Evolutionary conservation across 306 rosid genomes (phyloP), one percentile per base, ranked within the genome.

Genomic region (Alnus rubra): DNA sequence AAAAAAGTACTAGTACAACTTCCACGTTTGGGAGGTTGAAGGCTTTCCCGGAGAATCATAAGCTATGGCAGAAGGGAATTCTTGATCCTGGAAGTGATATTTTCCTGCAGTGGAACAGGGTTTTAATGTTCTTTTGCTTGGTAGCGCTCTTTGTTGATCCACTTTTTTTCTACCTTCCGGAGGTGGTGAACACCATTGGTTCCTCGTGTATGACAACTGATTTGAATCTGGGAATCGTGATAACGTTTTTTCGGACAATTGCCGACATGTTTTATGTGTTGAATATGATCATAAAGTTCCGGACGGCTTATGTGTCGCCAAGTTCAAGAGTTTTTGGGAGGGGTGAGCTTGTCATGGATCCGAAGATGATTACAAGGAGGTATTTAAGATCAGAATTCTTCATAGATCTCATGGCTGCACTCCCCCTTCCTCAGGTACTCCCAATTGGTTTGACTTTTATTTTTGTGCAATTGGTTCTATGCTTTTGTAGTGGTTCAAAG

Each of bases 381-480:
- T 92, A 94, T 75, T 69, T 92, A 82, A 87, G 84, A 83, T 86
- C 97, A 1, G 90, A 92, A 64, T 94, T 92, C 86, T 80, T 87
- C 83, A 60, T 94, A 70, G 97, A 94, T 88, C 88, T 91, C 83
- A 75, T 89, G 30, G 97, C 97, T 58, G 71, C 95, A 12, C 79
- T 89, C 70, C 98, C 98, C 81, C 97, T 94, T 87, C 97, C 98
- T 15, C 98, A 94, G 98, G 98, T 92, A 86, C 69, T 39, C 7
- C 72, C 9, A 18, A 18, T 18, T 68, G 9, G 72, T 68, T 42
- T 68, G 49, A 16, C 45, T 67, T 18, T 8, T 14, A 37, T 67
- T 39, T n/a, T 4, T 39, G 50, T 67, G 71, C 71, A 67, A 8
- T 18, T 67, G 71, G 16, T 67, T 37, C 50, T 63, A 13, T 63